Conservation (phyloP, 2,329 filamentous ascomycete species). For the Phialemoniopsis sp. region DNA sequence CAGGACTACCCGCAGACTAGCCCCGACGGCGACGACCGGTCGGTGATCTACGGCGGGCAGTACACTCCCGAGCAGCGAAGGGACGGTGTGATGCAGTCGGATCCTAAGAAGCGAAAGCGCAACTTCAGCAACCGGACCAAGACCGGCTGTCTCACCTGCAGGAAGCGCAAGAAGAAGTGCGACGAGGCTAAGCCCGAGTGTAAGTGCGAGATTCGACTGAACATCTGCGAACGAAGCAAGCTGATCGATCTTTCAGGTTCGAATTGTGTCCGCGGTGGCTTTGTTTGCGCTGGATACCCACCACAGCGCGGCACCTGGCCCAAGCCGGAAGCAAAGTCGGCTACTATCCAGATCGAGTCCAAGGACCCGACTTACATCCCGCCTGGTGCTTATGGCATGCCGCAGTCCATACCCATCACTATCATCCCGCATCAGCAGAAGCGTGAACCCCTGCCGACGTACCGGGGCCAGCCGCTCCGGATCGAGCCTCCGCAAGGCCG, state of each 20-base stretch:
- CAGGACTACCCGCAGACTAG: conserved; percentile 49
- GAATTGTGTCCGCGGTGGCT: conserved; percentile 87
- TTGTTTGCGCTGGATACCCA: conserved; percentile 88
- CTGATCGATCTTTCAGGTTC: conserved; percentile 50
- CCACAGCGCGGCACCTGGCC: conserved; percentile 74
- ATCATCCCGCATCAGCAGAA: conserved; percentile 32
- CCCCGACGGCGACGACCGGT: conserved; percentile 48
- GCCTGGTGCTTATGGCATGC: conserved; percentile 59
- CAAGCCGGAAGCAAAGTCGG: conserved; percentile 67
- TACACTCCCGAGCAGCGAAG: conserved; percentile 44
- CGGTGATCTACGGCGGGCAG: conserved; percentile 28
- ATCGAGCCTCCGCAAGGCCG: conserved; percentile 60
- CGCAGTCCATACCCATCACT: conserved; percentile 12
- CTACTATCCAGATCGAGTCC: conserved; percentile 73
- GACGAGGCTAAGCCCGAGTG: conserved; percentile 92
- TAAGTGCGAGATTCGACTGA: conserved; percentile 40
- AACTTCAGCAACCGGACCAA: conserved; percentile 96
- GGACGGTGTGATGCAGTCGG: conserved; percentile 48
- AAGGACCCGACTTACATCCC: conserved; percentile 68
- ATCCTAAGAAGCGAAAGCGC: conserved; percentile 67
- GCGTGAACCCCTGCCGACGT: conserved; percentile 54
- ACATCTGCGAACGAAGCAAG: conserved; percentile 12
- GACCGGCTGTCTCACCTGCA: conserved; percentile 90
- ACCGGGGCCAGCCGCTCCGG: conserved; percentile 57
- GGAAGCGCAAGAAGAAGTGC: conserved; percentile 94